These are phyloP conservation scores for Dalechampia spathulata DNA, from an alignment of 441 rosid species.

Conservation along the genomic window DNA sequence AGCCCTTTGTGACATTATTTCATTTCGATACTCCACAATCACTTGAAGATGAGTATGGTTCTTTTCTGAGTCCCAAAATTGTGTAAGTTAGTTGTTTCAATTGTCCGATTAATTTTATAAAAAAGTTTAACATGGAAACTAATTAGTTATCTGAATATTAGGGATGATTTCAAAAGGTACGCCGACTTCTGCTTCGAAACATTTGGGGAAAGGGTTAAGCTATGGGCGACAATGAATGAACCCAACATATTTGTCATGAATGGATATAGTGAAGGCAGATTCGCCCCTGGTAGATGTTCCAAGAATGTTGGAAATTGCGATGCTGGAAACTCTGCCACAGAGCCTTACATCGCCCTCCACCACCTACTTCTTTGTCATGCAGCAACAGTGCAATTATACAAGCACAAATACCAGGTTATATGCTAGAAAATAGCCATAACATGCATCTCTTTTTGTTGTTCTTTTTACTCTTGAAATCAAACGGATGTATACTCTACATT, in stretches of 20 bases:
- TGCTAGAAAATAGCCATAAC: too few species aligned
- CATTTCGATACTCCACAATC: slow-evolving; percentile 33
- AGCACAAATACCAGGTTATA: slow-evolving; percentile 15
- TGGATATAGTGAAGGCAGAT: slow-evolving; percentile 5
- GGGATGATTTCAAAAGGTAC: slow-evolving; percentile 13
- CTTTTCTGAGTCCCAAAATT: slow-evolving; percentile 21
- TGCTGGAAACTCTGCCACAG: slow-evolving; percentile 18
- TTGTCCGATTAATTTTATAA: too few species aligned
- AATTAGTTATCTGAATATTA: too few species aligned
- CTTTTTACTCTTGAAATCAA: too few species aligned
- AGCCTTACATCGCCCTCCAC: slow-evolving; percentile 18
- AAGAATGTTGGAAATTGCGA: slow-evolving; percentile 9
- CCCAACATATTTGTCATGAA: slow-evolving; percentile 1
- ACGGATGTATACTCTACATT: too few species aligned
- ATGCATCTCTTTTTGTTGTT: too few species aligned
- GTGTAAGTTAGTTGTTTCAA: slow-evolving; percentile 19
- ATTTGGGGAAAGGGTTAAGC: slow-evolving; percentile 21
- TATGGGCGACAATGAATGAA: slow-evolving; percentile 21
- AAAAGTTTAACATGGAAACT: too few species aligned
- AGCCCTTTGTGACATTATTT: slow-evolving; percentile 26
- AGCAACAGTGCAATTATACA: slow-evolving; percentile 15
- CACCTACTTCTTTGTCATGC: slow-evolving; percentile 18
- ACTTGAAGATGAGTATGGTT: slow-evolving; percentile 24
- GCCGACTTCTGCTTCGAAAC: slow-evolving; percentile 17
- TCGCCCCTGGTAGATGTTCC: slow-evolving; percentile 21